phyloP scores from a whole-genome alignment of 1,284 basidiomycete genomes.

The Sanguinoderma infundibulare region DNA sequence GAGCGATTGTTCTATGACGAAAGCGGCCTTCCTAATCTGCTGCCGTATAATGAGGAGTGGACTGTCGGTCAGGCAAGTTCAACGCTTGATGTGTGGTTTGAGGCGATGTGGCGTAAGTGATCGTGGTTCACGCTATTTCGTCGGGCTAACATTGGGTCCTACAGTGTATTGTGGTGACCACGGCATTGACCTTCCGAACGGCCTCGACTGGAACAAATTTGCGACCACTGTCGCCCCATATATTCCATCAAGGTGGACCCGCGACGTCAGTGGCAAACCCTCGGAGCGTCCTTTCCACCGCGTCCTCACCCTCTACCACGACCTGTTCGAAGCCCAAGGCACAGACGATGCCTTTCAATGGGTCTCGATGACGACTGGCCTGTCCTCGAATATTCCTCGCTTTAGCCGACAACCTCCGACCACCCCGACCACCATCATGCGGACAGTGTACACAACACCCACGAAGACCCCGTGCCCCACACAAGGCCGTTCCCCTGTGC shows the following conservation, averaged over 20 bases:
- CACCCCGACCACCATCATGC: background rate
- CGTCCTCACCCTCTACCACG: background rate
- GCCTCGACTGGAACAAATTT: background rate
- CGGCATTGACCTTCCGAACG: background rate
- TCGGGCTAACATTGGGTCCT: no score
- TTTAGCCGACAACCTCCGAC: background rate
- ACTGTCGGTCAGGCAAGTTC: background rate
- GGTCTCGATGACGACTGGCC: background rate
- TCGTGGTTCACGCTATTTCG: background rate
- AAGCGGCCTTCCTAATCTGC: background rate
- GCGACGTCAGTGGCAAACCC: background rate
- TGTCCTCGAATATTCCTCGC: background rate
- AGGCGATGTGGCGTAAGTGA: background rate
- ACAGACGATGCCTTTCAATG: background rate
- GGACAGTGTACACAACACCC: background rate
- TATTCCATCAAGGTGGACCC: background rate
- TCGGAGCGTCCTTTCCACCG: no score
- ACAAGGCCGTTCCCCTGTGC: no score
- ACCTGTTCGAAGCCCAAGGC: background rate
- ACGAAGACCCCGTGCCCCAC: background rate
- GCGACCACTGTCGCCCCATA: background rate
- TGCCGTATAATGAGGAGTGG: background rate
- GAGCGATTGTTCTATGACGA: background rate
- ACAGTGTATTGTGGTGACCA: background rate
- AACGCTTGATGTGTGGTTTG: background rate